A percentile compares a stretch with the other conserved stretches of the same genome.
Conservation (phyloP, 305 asterid genomes). For the Andrographis paniculata region DNA sequence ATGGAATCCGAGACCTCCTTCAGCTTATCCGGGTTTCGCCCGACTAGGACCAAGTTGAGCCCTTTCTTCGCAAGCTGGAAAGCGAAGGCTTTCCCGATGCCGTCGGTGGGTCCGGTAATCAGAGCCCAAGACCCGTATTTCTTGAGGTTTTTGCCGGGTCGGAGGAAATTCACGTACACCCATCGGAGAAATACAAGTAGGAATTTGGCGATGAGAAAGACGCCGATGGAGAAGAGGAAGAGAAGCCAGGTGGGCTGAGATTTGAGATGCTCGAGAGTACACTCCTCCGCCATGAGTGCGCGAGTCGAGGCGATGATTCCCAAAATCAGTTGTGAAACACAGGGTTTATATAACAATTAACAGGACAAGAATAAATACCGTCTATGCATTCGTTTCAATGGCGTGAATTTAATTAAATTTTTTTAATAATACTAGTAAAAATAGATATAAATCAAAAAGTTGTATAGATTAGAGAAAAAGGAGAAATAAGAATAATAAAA, state of each 20-base stretch:
- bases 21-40: constrained; percentile 76
- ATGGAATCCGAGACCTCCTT: constrained; percentile 53
- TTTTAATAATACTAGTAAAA: too few relatives aligned
- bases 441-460: too few relatives aligned
- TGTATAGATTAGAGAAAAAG: too few relatives aligned
- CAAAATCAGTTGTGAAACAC: too few relatives aligned
- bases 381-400: too few relatives aligned
- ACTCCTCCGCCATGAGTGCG: too few relatives aligned
- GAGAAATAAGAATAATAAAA: too few relatives aligned
- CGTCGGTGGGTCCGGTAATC: constrained; percentile 87
- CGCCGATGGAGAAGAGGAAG: constrained; percentile 41
- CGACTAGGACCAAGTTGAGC: constrained; percentile 64
- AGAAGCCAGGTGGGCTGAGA: constrained; percentile 72
- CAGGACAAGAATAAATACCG: too few relatives aligned
- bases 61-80: constrained; percentile 71
- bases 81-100: constrained; percentile 88
- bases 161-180: constrained; percentile 64
- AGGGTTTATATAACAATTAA: too few relatives aligned
- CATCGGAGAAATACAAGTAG: constrained; percentile 38
- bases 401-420: too few relatives aligned
- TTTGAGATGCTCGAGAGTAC: constrained; percentile 47
- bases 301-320: too few relatives aligned
- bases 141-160: constrained; percentile 77
- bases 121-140: constrained; percentile 97
- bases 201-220: constrained; percentile 31